Base-by-base conservation (phyloP, 2,329 filamentous ascomycete species). In the Rhynchosporium graminicola region DNA sequence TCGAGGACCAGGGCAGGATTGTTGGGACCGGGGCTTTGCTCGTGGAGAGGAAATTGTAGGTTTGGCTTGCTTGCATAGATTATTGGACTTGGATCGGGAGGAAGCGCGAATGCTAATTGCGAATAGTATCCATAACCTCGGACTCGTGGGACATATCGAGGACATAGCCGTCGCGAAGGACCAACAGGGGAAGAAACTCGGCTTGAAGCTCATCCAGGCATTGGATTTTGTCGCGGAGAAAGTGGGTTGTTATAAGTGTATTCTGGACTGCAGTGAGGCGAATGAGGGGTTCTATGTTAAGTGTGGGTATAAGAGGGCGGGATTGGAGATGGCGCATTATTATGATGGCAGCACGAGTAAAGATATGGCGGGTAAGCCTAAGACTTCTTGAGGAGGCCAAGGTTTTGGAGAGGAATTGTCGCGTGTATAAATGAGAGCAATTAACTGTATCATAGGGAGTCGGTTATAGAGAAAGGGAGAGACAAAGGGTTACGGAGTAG, bases 201-300 rank as follows among this genome's bases (percentile, higher is more conserved):
- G 95, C 4, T 80, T 97, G 73, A 85, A 92, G 69, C 89, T 98
- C 69, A 98, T 98, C 72, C 91, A 98, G 79, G 92, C 94, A 6
- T 83, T 99, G 73, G 94, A 98, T 78, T 89, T 84, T 74, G 87
- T 98, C 64, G 92, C 93, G 61, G 87, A 92, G 75, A 86, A 92
- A 75, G 88, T 95, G 61, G 95, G 94, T 60, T 98, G 94, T 79
- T 98, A 98, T 79, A 98, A 95, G 88, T 92, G 87, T 68, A 98
- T 99, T 70, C 84, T 99, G 69, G 94, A 98, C 78, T 98, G 94
- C 81, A 96, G 90, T 68, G 93, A 97, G 77, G 86, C 89, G 71
- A 99, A 98, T 76, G 92, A 97, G 77, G 94, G 93, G 29, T 99
- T 99, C 81, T 99, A 99, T 77, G 83, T 97, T 77, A 99, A 98